These are phyloP conservation scores for Rhodotorula sp. DNA, from an alignment of 1,284 basidiomycete genomes.

Conservation along the genomic window DNA sequence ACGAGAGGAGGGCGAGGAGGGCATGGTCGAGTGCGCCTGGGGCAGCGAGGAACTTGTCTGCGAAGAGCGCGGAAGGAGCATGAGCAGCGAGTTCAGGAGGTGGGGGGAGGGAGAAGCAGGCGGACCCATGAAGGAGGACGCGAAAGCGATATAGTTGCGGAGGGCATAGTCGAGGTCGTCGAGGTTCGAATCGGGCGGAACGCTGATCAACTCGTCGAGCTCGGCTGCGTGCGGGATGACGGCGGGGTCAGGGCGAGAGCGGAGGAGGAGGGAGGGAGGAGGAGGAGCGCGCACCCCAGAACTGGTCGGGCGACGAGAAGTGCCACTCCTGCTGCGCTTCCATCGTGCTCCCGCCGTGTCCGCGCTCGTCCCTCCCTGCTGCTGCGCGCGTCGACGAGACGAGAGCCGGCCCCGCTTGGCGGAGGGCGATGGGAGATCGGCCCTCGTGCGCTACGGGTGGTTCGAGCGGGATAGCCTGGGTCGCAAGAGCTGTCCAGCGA, in stretches of 20 bases:
- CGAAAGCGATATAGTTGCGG: slow-evolving; percentile 72
- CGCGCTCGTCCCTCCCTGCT: not conserved
- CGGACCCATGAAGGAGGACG: slow-evolving; percentile 63
- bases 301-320: slow-evolving; percentile 38
- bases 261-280: not conserved
- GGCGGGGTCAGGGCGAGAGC: not conserved
- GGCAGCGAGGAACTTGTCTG: slow-evolving; percentile 65
- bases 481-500: too few species aligned
- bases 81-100: not conserved
- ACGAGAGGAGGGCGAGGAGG: slow-evolving; percentile 69
- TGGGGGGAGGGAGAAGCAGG: not conserved
- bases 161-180: slow-evolving; percentile 74
- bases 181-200: slow-evolving; percentile 68
- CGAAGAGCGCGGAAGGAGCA: not conserved
- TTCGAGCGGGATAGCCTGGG: too few species aligned
- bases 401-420: not conserved
- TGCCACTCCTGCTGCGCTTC: slow-evolving; percentile 35
- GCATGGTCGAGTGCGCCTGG: slow-evolving; percentile 79
- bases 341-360: not conserved
- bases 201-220: slow-evolving; percentile 73
- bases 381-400: not conserved
- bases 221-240: slow-evolving; percentile 58
- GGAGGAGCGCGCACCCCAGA: slow-evolving; percentile 40
- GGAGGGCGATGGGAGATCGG: too few species aligned
- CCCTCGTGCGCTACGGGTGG: too few species aligned